Base-by-base conservation (phyloP, 2,329 filamentous ascomycete species). In the Arthrocladium fulminans region DNA sequence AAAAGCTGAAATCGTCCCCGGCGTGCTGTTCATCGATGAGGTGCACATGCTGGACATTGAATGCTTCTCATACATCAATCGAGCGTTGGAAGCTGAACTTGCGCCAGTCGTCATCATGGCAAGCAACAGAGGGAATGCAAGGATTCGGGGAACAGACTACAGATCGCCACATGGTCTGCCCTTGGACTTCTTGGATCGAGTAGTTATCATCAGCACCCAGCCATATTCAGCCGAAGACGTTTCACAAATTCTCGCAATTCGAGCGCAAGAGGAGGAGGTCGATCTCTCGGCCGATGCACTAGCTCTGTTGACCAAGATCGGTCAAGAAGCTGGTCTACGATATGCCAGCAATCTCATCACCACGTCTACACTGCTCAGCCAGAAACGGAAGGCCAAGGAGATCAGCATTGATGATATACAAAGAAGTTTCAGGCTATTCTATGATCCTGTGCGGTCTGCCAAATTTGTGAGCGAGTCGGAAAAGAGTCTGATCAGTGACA, bases 21-120 rank as follows among this genome's bases (percentile, higher is more conserved):
- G 92, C 39, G 92, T 98, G 6, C 73, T 98, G 6, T 98, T 98
- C 74, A 94, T 98, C 61, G 92, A 98, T 62, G 92, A 98, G 72
- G 90, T 98, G 3, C 92, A 98, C 74, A 97, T 98, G 90, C 85
- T 98, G 50, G 92, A 98, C 66, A 96, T 97, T 56, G 92, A 98
- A 69, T 97, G 90, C 73, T 98, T 95, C 74, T 94, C 88, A 38
- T 98, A 94, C 73, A 84, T 98, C 75, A 98, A 98, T 73, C 86
- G 92, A 45, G 92, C 92, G 1, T 76, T 98, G 38, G 92, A 98
- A 69, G 88, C 89, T 52, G 88, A 97, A 61, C 77, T 98, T 25
- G 88, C 92, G 1, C 92, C 92, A 32, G 89, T 98, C 56, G 89
- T 98, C 66, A 98, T 98, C 69, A 98, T 98, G 92, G 92, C 92